These are phyloP conservation scores for Fusarium acutatum DNA, from an alignment of 2,329 filamentous ascomycete species.

Conservation along the genomic window DNA sequence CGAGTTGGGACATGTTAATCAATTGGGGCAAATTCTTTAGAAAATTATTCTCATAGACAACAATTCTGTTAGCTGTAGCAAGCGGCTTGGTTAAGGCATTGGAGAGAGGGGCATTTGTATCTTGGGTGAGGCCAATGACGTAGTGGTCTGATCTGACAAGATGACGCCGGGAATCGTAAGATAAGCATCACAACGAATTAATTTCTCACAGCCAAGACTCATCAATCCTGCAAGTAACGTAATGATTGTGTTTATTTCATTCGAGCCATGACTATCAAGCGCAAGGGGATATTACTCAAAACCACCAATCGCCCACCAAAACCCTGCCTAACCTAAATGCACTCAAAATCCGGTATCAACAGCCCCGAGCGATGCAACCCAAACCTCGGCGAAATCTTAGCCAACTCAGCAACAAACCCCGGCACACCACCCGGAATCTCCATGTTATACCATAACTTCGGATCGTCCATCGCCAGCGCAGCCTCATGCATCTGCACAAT, in stretches of 20 bases:
- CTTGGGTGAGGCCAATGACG: background rate
- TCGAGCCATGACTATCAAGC: background rate
- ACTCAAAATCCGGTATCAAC: background rate
- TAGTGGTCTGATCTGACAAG: background rate
- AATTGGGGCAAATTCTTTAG: fast-evolving
- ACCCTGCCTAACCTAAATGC: background rate
- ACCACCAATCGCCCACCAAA: no score
- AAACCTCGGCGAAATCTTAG: background rate
- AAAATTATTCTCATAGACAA: no score
- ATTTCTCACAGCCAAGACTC: background rate
- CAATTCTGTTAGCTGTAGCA: fast-evolving
- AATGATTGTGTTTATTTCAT: background rate
- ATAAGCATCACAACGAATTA: background rate
- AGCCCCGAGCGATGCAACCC: background rate
- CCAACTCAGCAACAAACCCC: slow-evolving; percentile 8
- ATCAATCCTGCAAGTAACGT: fast-evolving
- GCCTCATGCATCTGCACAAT: slow-evolving; percentile 29
- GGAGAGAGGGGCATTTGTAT: no score
- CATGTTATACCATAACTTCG: background rate
- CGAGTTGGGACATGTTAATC: background rate
- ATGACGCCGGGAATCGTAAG: background rate
- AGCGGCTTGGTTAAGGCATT: background rate
- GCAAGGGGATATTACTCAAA: background rate
- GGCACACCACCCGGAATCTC: slow-evolving; percentile 17
- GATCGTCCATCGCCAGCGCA: slow-evolving; percentile 2